A percentile compares a stretch with the other conserved stretches of the same genome.
These are phyloP conservation scores for Filosporella fistucella DNA, from an alignment of 495 filamentous ascomycete species.

Conservation along the genomic window DNA sequence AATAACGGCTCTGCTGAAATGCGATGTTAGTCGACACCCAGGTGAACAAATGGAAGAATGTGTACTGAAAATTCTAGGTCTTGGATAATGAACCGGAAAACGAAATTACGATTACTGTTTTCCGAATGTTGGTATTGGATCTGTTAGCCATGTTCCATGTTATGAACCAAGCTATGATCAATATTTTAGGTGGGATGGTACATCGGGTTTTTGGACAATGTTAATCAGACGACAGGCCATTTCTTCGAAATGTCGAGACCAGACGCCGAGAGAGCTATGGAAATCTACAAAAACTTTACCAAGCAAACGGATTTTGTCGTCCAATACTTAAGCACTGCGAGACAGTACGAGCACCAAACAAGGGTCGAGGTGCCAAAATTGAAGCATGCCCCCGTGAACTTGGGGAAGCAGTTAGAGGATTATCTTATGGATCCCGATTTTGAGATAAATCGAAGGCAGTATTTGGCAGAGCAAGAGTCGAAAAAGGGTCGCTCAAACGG, in stretches of 20 bases:
- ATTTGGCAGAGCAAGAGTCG: slow-evolving; percentile 77
- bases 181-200: slow-evolving; percentile 71
- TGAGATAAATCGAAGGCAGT: slow-evolving; percentile 88
- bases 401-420: slow-evolving; percentile 86
- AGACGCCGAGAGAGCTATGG: slow-evolving; percentile 87
- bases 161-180: slow-evolving; percentile 97
- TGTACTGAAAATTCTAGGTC: slow-evolving; percentile 48
- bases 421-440: slow-evolving; percentile 96
- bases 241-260: slow-evolving; percentile 97
- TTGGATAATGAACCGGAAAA: slow-evolving; percentile 89
- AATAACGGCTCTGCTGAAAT: slow-evolving; percentile 79
- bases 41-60: background rate
- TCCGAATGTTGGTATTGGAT: slow-evolving; percentile 86
- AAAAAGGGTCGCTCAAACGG: slow-evolving; percentile 56
- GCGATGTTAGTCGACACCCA: slow-evolving; percentile 60
- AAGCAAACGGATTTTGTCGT: slow-evolving; percentile 92
- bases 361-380: slow-evolving; percentile 93
- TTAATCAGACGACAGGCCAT: slow-evolving; percentile 55
- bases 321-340: slow-evolving; percentile 78
- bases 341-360: slow-evolving; percentile 87
- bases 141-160: slow-evolving; percentile 88
- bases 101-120: slow-evolving; percentile 95
- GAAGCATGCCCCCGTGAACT: slow-evolving; percentile 91
- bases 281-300: slow-evolving; percentile 90
- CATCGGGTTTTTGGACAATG: slow-evolving; percentile 10